Evolutionary conservation across 2,329 filamentous ascomycete genomes (phyloP), one percentile per base, ranked within the genome.

Genomic region (Magnaporthales sp.): DNA sequence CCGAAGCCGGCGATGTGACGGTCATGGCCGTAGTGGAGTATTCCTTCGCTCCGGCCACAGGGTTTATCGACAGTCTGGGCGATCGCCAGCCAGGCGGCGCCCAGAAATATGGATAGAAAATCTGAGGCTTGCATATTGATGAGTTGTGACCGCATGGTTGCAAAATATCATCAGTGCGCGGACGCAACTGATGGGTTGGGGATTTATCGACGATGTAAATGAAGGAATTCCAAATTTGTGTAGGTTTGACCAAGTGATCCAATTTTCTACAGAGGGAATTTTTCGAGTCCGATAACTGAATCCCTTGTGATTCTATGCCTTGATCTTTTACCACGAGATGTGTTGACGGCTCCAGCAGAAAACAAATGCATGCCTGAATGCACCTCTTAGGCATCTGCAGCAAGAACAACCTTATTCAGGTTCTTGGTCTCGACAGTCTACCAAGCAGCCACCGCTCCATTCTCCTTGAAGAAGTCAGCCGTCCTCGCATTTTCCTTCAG

Each of bases 1-100:
- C 89, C 89, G 56, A 60, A 60, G 26, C 56, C 56, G 56, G 56
- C 56, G 2, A 60, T 60, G 22, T 60, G 22, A 11, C 56, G 56
- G 2, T 60, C 56, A 24, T 60, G 56, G 4, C n/a, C 13, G 22
- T 60, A 60, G 24, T 19, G 56, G 13, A 60, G 27, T 15, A 60
- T 27, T 2, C 56, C 56, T 29, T 60, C 56, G 56, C 56, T 60
- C 24, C 56, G 56, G 22, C 56, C 56, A 7, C 56, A 60, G 11
- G 56, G 15, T 15, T 27, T 60, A 6, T 60, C 56, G 26, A 60
- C 15, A 27, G 56, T 60, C 24, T 60, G 24, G 56, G 56, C 56
- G 26, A 24, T 26, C 3, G 56, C 56, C 24, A 60, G 26, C 22
- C 56, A 15, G 24, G 56, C 24, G 2, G 8, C 24, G 24, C 24